Evolutionary conservation across 768 basidiomycete genomes (phyloP), one percentile per base, ranked within the genome.

Genomic region (Lentinula sp.): DNA sequence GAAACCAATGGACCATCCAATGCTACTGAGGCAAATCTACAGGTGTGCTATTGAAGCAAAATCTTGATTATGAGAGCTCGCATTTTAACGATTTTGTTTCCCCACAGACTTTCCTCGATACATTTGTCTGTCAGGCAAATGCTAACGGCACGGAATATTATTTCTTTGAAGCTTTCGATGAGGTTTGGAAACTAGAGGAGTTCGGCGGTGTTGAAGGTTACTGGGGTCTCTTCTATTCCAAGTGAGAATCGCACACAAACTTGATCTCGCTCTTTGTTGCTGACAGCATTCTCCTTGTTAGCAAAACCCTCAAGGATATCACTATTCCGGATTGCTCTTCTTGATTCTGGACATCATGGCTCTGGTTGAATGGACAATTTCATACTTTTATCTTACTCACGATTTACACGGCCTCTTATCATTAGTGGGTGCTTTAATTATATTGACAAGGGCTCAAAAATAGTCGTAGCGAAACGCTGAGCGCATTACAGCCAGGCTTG

Each of bases 91-190:
- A 11, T 46, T 35, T 21, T 15, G 16, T 9, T 21, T 37, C 18
- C n/a, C 45, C 35, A 2, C 59, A 98, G 83, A 83, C 69, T 15
- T 99, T 92, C 80, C 69, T 99, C 62, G 78, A 98, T 69, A 85
- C 81, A 0, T 99, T 93, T 65, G 85, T 95, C 5, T 99, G 96
- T 68, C 81, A 85, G 69, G 90, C 95, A 0, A 97, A 94, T 70
- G 63, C 71, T 11, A 94, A 94, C 64, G 82, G 83, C 13, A 94
- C 91, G 0, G 77, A 83, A 21, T 96, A 96, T 75, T 97, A 93
- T 82, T 95, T 84, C 78, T 93, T 93, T 62, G 90, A 90, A 79
- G 86, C 78, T 69, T 85, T 84, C 63, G 93, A 62, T 61, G 59
- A 66, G 50, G 18, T 18, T 8, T 58, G 61, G 45, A 59, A 87